phyloP scores from a whole-genome alignment of 2,329 filamentous ascomycete genomes.

The Dactylellina parvicollis region DNA sequence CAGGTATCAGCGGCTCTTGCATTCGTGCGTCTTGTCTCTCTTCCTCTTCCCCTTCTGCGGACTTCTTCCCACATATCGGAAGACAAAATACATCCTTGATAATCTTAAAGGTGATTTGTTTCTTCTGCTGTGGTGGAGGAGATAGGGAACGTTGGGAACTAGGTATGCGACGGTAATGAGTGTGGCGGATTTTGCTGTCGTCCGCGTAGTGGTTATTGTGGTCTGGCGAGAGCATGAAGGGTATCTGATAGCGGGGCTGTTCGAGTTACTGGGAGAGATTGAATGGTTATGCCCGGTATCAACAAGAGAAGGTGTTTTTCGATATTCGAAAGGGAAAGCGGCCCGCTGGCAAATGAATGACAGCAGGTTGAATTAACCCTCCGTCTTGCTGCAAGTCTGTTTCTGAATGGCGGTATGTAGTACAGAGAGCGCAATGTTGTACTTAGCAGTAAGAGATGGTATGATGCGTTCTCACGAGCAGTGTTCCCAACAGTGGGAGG shows the following conservation, averaged over 20 bases:
- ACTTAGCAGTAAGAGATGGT: too few species aligned
- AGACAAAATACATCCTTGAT: conserved; percentile 35
- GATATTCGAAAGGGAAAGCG: too few species aligned
- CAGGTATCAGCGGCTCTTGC: not conserved
- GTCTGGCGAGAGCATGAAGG: conserved; percentile 8
- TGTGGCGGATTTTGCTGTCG: conserved; percentile 8
- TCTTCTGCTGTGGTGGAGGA: conserved; percentile 16
- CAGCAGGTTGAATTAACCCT: too few species aligned
- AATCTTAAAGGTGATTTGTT: conserved; percentile 16
- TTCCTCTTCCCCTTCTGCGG: not conserved
- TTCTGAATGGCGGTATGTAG: too few species aligned
- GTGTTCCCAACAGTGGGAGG: not conserved
- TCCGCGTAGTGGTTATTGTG: not conserved
- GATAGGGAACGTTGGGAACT: conserved; percentile 39
- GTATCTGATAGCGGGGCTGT: too few species aligned
- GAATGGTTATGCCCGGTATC: too few species aligned
- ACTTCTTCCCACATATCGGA: conserved; percentile 3
- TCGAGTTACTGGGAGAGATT: too few species aligned
- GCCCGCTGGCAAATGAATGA: too few species aligned
- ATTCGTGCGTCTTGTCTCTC: not conserved
- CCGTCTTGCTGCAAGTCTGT: too few species aligned
- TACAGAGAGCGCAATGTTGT: too few species aligned
- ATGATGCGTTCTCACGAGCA: not conserved
- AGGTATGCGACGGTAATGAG: conserved; percentile 27
- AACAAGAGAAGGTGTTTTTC: too few species aligned